These are phyloP conservation scores for Chaetomium globosum DNA, from an alignment of 2,329 filamentous ascomycete species.

Conservation along the genomic window DNA sequence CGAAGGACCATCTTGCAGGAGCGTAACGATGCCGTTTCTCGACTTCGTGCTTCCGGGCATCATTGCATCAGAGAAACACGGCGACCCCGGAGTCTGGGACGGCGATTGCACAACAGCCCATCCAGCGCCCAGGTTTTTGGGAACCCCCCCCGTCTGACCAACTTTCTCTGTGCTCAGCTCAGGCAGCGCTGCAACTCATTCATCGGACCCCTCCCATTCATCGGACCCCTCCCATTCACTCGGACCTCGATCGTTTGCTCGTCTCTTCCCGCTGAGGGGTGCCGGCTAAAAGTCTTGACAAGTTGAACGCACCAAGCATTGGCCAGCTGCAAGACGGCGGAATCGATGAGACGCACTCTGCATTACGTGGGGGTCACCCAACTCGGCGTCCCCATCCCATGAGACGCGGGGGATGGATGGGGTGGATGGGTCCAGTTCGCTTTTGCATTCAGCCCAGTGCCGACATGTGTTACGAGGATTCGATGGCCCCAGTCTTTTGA, in stretches of 20 bases:
- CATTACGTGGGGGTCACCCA: conserved; percentile 17
- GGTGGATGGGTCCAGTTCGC: not conserved
- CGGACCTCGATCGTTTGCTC: not conserved
- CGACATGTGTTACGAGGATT: not conserved
- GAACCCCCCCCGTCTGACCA: not conserved
- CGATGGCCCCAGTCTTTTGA: not conserved
- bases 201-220: not conserved
- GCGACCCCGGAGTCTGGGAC: not conserved
- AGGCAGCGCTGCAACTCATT: not conserved
- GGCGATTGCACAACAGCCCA: not conserved
- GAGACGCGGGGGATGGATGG: not conserved
- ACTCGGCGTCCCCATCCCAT: not conserved
- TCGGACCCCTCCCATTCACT: not conserved
- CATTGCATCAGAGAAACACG: not conserved
- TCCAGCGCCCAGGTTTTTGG: conserved; percentile 5
- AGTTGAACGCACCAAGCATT: not conserved
- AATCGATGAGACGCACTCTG: not conserved
- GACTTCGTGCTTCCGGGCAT: not conserved
- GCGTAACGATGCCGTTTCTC: not conserved
- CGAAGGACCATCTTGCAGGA: not conserved
- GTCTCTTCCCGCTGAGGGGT: conserved; percentile 9
- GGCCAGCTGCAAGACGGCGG: conserved; percentile 13
- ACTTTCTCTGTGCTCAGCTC: not conserved
- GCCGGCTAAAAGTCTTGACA: conserved; percentile 2
- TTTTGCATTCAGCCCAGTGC: conserved; percentile 4